A percentile compares a stretch with the other conserved stretches of the same genome.
Evolutionary conservation across 176 grass and related monocot species (phyloP).

Genomic region (Tillandsia leiboldiana): DNA sequence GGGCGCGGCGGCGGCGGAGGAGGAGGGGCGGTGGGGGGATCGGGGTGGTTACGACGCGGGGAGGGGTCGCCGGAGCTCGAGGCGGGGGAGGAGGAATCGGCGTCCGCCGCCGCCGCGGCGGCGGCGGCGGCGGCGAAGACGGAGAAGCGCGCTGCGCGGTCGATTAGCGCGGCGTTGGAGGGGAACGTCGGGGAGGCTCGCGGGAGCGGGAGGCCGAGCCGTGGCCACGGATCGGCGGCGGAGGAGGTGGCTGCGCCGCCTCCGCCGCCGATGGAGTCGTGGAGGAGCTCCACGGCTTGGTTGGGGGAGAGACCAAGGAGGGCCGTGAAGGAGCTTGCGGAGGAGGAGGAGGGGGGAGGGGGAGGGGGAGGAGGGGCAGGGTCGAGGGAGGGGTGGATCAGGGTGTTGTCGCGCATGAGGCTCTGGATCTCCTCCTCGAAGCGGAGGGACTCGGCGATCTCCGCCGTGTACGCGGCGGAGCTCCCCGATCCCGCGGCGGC

Average conservation of each 20-base stretch:
- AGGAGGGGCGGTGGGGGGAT: constrained; percentile 14
- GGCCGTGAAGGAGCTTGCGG: constrained; percentile 19
- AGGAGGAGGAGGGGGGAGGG: neutral
- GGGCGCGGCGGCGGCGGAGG: neutral
- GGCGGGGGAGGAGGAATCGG: neutral
- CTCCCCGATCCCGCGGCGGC: constrained; percentile 4
- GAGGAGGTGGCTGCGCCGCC: neutral
- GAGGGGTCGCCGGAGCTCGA: constrained; percentile 33
- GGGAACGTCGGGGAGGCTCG: constrained; percentile 41
- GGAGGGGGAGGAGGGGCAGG: neutral
- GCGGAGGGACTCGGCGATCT: constrained; percentile 20
- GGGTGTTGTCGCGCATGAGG: constrained; percentile 9
- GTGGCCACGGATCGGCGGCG: constrained; percentile 22
- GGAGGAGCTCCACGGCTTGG: constrained; percentile 40
- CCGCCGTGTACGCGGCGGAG: constrained; percentile 12
- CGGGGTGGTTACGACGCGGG: too few species aligned
- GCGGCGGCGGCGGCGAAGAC: constrained; percentile 25
- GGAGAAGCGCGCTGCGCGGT: constrained; percentile 47
- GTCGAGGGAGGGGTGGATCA: neutral
- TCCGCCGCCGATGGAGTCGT: constrained; percentile 51
- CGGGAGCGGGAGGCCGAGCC: constrained; percentile 20
- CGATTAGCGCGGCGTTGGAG: constrained; percentile 48
- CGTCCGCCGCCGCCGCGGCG: constrained; percentile 8
- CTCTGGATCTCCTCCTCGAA: constrained; percentile 32
- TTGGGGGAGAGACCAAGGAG: constrained; percentile 19